Evolutionary conservation across 495 filamentous ascomycete genomes (phyloP), one percentile per base, ranked within the genome.

Genomic region (Tuber brumale): DNA sequence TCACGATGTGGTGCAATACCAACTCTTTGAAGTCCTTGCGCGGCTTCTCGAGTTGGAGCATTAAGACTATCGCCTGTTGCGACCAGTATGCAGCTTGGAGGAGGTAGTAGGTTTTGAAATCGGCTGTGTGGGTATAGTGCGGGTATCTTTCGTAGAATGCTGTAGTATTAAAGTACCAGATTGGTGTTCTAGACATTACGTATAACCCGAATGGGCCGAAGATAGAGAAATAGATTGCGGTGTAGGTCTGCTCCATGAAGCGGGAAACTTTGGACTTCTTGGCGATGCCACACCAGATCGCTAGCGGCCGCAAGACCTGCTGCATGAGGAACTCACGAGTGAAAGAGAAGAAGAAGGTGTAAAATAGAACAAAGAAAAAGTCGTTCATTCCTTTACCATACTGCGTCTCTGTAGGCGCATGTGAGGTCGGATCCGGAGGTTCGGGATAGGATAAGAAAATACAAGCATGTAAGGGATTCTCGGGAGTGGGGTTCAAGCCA

Each of bases 161-260:
- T 45, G 85, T 86, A 41, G 42, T 74, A 85, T 97, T 94, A 88
- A 98, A 99, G 84, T 97, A 98, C 95, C 95, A 99, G n/a, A 99
- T 89, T 18, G 94, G 91, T 12, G 94, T 93, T 41, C 89, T 87
- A 79, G 87, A 91, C 96, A 99, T 98, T 75, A 98, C 93, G 80
- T 92, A 99, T 83, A 98, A 85, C 69, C 95, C 95, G 69, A 89
- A 90, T 1, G 96, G 95, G 8, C 94, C 93, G 74, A 97, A 90
- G 73, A 97, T 81, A 16, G 85, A 89, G 82, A 97, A 97, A 86
- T 99, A 99, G 44, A 97, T 87, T n/a, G 94, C 95, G 2, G 95
- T 97, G 86, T 99, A 99, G 79, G 92, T 89, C 85, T 99, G 95
- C 84, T 99, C 95, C 93, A 97, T 96, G 87, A 97, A 98, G 23